These are phyloP conservation scores for Orbilia brochopaga DNA, from an alignment of 2,329 filamentous ascomycete genomes.

Conservation along the genomic window DNA sequence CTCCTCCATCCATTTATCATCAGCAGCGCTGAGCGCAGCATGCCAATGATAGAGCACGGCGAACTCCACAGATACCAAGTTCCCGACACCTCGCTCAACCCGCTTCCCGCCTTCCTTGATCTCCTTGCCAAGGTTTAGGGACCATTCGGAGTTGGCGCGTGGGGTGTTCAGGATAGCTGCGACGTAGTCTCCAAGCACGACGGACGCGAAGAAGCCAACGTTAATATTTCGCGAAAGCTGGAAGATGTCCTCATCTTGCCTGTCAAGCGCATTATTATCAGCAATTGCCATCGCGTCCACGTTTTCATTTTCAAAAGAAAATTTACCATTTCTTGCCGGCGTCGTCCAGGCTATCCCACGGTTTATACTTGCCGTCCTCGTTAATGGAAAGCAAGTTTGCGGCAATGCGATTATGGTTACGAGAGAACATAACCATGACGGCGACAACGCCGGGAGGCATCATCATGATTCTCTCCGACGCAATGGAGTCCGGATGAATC, in stretches of 20 bases:
- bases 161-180: constrained; percentile 66
- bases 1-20: constrained; percentile 68
- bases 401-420: constrained; percentile 73
- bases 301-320: neutral
- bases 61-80: constrained; percentile 72
- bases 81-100: constrained; percentile 66
- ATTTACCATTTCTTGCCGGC: constrained; percentile 58
- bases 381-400: constrained; percentile 70
- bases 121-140: constrained; percentile 68
- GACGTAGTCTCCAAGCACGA: constrained; percentile 67
- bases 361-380: constrained; percentile 64
- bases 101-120: constrained; percentile 62
- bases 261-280: constrained; percentile 61
- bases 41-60: constrained; percentile 73
- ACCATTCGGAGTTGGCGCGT: constrained; percentile 62
- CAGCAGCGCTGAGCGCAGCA: constrained; percentile 66
- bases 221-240: constrained; percentile 46
- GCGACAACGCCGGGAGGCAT: constrained; percentile 72
- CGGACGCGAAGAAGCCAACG: constrained; percentile 65
- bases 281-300: neutral
- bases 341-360: constrained; percentile 58
- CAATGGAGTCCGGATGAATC: constrained; percentile 74
- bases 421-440: constrained; percentile 71
- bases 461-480: constrained; percentile 68
- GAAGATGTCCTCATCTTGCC: constrained; percentile 62